Percentiles rank a stretch among this genome's conserved stretches.
These are phyloP conservation scores for Nemania serpens DNA, from an alignment of 2,329 filamentous ascomycete species.

Conservation along the genomic window DNA sequence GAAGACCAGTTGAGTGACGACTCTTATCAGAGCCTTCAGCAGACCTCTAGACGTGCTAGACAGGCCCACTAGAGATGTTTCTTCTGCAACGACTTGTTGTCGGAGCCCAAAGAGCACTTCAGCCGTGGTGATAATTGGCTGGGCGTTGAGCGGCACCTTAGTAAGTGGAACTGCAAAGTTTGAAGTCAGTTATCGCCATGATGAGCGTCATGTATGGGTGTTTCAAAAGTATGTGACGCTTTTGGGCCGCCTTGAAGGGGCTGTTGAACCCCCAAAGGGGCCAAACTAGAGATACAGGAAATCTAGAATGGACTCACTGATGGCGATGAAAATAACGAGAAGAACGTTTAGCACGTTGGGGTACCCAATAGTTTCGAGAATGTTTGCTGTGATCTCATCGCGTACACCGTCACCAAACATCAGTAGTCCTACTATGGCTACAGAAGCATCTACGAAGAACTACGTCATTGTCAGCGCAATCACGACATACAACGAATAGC, in stretches of 20 bases:
- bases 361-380: constrained; percentile 76
- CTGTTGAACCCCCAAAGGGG: too few species aligned
- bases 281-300: too few species aligned
- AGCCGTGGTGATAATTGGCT: constrained; percentile 83
- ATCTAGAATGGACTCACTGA: not conserved
- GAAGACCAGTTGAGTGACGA: constrained; percentile 72
- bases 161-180: constrained; percentile 69
- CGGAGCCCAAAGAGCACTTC: constrained; percentile 80
- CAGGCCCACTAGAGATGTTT: constrained; percentile 55
- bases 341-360: constrained; percentile 74
- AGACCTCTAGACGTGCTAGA: constrained; percentile 62
- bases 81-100: constrained; percentile 50
- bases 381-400: constrained; percentile 90
- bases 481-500: not conserved
- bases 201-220: not conserved
- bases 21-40: constrained; percentile 63
- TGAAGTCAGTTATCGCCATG: constrained; percentile 59
- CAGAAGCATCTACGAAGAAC: constrained; percentile 79
- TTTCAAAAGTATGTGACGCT: too few species aligned
- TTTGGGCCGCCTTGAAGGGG: too few species aligned
- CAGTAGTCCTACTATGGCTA: constrained; percentile 81
- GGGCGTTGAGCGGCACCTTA: constrained; percentile 89
- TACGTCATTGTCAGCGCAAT: constrained; percentile 38
- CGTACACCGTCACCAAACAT: constrained; percentile 94
- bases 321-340: constrained; percentile 76